These are phyloP conservation scores for Daldinia concentrica DNA, from an alignment of 495 filamentous ascomycete genomes.

Conservation along the genomic window DNA sequence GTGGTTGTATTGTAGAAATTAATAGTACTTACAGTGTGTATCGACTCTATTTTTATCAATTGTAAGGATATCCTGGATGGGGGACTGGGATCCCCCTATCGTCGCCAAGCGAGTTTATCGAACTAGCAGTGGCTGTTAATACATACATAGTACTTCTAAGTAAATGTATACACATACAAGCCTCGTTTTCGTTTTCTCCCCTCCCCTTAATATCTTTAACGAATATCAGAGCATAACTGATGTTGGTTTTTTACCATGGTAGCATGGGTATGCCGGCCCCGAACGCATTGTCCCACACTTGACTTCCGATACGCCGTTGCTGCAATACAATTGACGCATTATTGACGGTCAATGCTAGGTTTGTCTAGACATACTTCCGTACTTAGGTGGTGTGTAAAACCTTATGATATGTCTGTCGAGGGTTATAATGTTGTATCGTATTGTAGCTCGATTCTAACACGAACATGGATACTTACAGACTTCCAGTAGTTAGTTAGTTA, in stretches of 20 bases:
- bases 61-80: slow-evolving; percentile 16
- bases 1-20: slow-evolving; percentile 23
- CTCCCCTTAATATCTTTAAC: neutral
- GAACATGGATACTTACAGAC: slow-evolving; percentile 23
- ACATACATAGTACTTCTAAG: neutral
- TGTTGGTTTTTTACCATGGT: neutral
- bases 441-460: slow-evolving; percentile 34
- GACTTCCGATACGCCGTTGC: slow-evolving; percentile 20
- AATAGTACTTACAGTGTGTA: slow-evolving; percentile 9
- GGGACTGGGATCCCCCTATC: slow-evolving; percentile 7
- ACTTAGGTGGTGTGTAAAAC: neutral
- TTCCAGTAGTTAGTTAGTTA: neutral
- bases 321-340: slow-evolving; percentile 23
- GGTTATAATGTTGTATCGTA: slow-evolving; percentile 24
- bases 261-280: slow-evolving; percentile 16
- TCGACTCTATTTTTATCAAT: slow-evolving; percentile 13
- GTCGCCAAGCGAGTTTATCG: slow-evolving; percentile 14
- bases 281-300: slow-evolving; percentile 31
- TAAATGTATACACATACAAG: neutral
- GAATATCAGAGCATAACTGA: slow-evolving; percentile 2
- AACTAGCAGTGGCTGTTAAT: neutral
- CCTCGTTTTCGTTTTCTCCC: neutral
- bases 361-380: slow-evolving; percentile 21
- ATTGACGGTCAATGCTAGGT: slow-evolving; percentile 24
- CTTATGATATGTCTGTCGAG: slow-evolving; percentile 1